Evolutionary conservation across 495 filamentous ascomycete genomes (phyloP), one percentile per base, ranked within the genome.

Genomic region (Podospora appendiculata): DNA sequence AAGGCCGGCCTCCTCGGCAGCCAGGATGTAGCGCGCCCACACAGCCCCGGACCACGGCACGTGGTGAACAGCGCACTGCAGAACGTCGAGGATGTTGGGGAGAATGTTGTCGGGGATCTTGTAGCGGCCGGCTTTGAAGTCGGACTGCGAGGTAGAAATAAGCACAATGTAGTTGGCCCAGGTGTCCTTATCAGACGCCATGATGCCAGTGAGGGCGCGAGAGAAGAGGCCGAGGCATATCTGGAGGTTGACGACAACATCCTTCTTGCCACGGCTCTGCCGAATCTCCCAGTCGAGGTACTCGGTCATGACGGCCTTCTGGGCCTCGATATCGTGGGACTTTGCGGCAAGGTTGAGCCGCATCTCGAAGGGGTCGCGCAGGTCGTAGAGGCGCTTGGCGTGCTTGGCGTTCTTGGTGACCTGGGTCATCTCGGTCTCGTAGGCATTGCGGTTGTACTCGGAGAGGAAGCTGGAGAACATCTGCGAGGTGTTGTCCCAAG

Each of bases 21-120:
- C 85, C 45, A 96, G 68, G 14, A 98, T 82, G 53, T 90, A 89
- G 55, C 90, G 83, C 4, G 91, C 86, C 93, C 93, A 98, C 9
- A 97, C 74, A 17, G 81, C 77, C 17, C 93, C 91, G 13, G 88
- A 94, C 87, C 89, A 95, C 2, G 93, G 92, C 53, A 90, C 91
- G 66, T 96, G 90, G 13, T 84, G 79, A 2, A 88, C 91, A 13
- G 88, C 89, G 47, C 89, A 79, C 57, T 90, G 83, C 16, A 74
- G 68, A 42, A 71, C 69, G 42, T 75, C 70, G 14, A 75, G 63
- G 52, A 70, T 61, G 39, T 67, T 73, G 25, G 71, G 79, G 10
- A 79, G 60, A 11, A 71, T 44, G 17, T 61, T 50, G 1, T 55
- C 48, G 13, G 58, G 58, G 8, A 70, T 47, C 49, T 60, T 70